Base-by-base conservation (phyloP, 192 early-diverging fungal species). In the Gorgonomyces haynaldii region DNA sequence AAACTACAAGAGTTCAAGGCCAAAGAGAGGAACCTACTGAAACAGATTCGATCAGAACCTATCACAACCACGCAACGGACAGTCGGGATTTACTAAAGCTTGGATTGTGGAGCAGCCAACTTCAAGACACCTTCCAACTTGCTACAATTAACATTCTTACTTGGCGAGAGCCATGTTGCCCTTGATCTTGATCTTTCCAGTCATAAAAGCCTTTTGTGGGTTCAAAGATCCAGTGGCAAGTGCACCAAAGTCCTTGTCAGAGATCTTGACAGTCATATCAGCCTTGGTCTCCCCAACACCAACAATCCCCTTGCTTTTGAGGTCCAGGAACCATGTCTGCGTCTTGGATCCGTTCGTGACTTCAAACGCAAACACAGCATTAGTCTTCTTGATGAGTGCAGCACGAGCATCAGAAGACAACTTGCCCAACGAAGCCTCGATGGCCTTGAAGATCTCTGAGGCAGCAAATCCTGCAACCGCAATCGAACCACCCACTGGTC, bases 141-240 rank as follows among this genome's bases (percentile, higher is more conserved):
- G n/a, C n/a, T n/a, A n/a, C n/a, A n/a, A n/a, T n/a, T n/a, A n/a
- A n/a, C n/a, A n/a, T n/a, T n/a, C n/a, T n/a, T n/a, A 58, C 44
- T 72, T 72, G 35, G 65, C 73, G 6, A 73, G 49, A 37, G 42
- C 64, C 64, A 76, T 69, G 31, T 76, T 68, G 29, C 73, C 73
- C 60, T 68, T 81, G 44, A 82, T 65, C 67, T 93, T 95, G 35
- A 74, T 66, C 56, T 95, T 95, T 37, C 93, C 88, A 30, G 67
- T 56, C 86, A 91, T 87, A 62, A 88, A 95, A 26, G 86, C 79
- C 62, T 86, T 85, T 78, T 95, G 91, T 17, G 83, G 82, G 45
- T 84, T 90, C 40, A 87, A 56, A 67, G 88, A 89, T 35, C 91
- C 91, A n/a, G 69, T 58, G 13, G 85, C 79, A 32, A 96, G 54